Evolutionary conservation across 2,329 filamentous ascomycete genomes (phyloP), one percentile per base, ranked within the genome.

Genomic region (Penicillium brevicompactum): DNA sequence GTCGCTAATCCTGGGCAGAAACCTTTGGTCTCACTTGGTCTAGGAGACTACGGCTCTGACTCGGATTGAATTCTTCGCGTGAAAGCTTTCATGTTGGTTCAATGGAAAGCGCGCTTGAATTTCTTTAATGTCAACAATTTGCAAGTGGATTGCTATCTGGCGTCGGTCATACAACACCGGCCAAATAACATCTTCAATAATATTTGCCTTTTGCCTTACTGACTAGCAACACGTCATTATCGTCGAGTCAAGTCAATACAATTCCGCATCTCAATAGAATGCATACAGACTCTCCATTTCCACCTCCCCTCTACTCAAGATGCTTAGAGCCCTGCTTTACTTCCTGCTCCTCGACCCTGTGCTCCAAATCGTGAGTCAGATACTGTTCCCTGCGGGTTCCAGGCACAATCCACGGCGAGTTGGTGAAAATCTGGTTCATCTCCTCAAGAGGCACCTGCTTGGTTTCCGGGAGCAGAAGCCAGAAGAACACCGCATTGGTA

Each of bases 401-500:
- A 2, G 84, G 81, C 7, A 89, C 81, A 63, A 89, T 83, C 70
- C 82, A 79, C 8, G 86, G 86, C 0, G 86, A 84, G 64, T 87
- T 78, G n/a, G 80, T 82, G 70, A 88, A 88, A 43, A 88, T 76
- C 53, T 83, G 81, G 61, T 86, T 84, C 86, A 88, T 88, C 72
- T 88, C 86, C 65, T 89, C 87, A 1, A 89, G 78, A 0, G 86
- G 73, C 14, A 85, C 76, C 61, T 81, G 83, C 50, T 81, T 81
- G 0, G 87, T 90, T 73, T 89, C 87, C 0, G 87, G 87, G 40
- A 89, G 77, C 47, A 89, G 71, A 2, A 81, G 77, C 79, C 84
- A 90, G 77, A 90, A 90, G 75, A 86, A 87, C 30, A 87, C 27
- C 0, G 84, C 84, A 60, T 87, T 87, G 24, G 84, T 87, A 64